Base-by-base conservation (phyloP, 768 basidiomycete species). In the Mycena crocata region DNA sequence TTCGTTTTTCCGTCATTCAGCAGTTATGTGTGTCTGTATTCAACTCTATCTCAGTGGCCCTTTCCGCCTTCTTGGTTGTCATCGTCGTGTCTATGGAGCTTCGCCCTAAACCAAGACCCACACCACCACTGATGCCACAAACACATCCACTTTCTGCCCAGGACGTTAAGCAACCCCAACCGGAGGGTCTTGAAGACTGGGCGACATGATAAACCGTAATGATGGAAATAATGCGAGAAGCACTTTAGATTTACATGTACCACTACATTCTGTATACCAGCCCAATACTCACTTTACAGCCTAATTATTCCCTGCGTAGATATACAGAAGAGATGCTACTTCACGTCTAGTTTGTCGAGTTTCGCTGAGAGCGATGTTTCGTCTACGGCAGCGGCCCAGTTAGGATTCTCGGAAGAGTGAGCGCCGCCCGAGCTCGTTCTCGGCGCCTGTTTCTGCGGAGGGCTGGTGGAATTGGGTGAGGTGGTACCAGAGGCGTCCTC, bases 61-160 rank as follows among this genome's bases (percentile, higher is more conserved):
- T 94, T 28, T 80, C 84, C 28, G 87, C 82, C 10, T 92, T 94
- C 69, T 80, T 90, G n/a, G 58, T 92, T n/a, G 81, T 88, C 64
- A 91, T 92, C 66, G 82, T 94, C 70, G 67, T 92, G 48, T 79
- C 82, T 40, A 90, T 93, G 89, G 93, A 95, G 73, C 72, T 94
- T 23, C 84, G 85, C 28, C 84, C 81, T 28, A 85, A 81, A 69
- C 72, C 81, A 24, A 76, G 74, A 44, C 62, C 81, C 6, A 64
- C 48, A 26, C 57, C 76, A 17, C 68, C 75, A 24, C 72, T 73
- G 19, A 71, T 72, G 39, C 55, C 70, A 28, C 75, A 69, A 15
- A 68, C 75, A n/a, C 77, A 76, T n/a, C 70, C 71, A 32, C 74
- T 72, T 49, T 67, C 72, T 56, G 75, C 76, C 15, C 74, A 75